phyloP scores from a whole-genome alignment of 305 asterid species.

The Caryopteris hybrid region DNA sequence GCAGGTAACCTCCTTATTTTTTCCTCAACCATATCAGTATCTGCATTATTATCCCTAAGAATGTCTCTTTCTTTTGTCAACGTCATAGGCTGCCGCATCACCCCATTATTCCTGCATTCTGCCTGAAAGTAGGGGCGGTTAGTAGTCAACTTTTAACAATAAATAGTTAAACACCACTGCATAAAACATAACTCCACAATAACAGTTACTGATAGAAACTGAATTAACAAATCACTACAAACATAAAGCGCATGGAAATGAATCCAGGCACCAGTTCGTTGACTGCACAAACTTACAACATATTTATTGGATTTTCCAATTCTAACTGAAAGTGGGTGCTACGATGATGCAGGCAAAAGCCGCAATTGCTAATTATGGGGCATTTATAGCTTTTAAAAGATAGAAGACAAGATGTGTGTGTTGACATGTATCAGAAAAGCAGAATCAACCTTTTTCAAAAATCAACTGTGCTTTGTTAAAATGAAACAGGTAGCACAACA shows the following conservation, averaged over 20 bases:
- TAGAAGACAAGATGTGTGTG: background rate
- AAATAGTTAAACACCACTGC: background rate
- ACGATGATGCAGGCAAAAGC: background rate
- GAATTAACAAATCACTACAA: background rate
- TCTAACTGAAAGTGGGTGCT: background rate
- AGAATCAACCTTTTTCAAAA: background rate
- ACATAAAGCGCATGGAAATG: slow-evolving; percentile 6
- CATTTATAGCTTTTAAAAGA: background rate
- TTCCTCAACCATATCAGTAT: slow-evolving; percentile 67
- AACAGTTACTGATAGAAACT: slow-evolving; percentile 1
- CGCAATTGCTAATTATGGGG: background rate
- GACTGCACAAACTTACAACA: background rate
- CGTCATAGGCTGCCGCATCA: slow-evolving; percentile 55
- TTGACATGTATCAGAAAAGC: background rate
- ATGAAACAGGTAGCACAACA: background rate
- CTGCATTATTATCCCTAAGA: slow-evolving; percentile 54
- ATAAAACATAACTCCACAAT: slow-evolving; percentile 1
- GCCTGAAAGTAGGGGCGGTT: slow-evolving; percentile 42
- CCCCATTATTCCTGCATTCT: slow-evolving; percentile 62
- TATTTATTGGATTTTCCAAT: background rate
- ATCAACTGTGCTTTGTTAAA: slow-evolving; percentile 9
- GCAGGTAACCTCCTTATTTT: slow-evolving; percentile 85
- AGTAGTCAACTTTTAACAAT: background rate
- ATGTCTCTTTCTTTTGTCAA: slow-evolving; percentile 70
- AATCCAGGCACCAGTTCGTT: slow-evolving; percentile 8